Evolutionary conservation across 2,329 filamentous ascomycete genomes (phyloP).

Genomic region (Epichloe bromicola): DNA sequence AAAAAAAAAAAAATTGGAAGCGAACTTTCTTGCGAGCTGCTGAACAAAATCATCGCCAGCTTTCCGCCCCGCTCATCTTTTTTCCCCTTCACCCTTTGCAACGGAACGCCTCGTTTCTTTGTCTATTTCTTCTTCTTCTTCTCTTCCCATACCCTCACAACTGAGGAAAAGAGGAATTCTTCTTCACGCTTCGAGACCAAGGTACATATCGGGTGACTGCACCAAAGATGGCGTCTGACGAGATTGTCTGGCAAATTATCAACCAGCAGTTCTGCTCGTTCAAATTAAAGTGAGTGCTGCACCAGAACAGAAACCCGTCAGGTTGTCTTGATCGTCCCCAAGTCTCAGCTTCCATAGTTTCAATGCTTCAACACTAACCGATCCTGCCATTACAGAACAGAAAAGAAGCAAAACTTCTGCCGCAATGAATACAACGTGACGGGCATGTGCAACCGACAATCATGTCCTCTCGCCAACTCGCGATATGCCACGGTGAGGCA

Average conservation of each 20-base stretch:
- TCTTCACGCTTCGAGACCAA: background rate
- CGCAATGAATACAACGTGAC: constrained; percentile 87
- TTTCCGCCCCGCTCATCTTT: background rate
- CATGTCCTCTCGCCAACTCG: constrained; percentile 81
- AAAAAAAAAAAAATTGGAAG: constrained; percentile 12
- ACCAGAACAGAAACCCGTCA: background rate
- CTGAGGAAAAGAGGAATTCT: background rate
- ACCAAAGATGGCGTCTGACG: constrained; percentile 68
- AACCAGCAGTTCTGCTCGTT: constrained; percentile 92
- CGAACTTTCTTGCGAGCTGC: constrained; percentile 2
- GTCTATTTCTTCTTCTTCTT: background rate
- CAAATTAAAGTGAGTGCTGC: constrained; percentile 65
- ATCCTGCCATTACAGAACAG: constrained; percentile 42
- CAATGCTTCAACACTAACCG: constrained; percentile 15
- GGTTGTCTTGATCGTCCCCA: background rate
- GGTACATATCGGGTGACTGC: background rate
- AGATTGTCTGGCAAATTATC: constrained; percentile 95
- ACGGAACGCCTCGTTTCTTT: background rate
- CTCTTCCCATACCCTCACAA: background rate
- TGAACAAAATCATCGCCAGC: constrained; percentile 9
- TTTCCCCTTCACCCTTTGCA: background rate
- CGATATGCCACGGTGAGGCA: constrained; percentile 86
- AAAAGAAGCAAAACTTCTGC: constrained; percentile 85
- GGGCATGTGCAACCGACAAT: constrained; percentile 73
- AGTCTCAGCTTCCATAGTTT: background rate